Conservation (phyloP, 106 monocot species). For the Allium sativum region DNA sequence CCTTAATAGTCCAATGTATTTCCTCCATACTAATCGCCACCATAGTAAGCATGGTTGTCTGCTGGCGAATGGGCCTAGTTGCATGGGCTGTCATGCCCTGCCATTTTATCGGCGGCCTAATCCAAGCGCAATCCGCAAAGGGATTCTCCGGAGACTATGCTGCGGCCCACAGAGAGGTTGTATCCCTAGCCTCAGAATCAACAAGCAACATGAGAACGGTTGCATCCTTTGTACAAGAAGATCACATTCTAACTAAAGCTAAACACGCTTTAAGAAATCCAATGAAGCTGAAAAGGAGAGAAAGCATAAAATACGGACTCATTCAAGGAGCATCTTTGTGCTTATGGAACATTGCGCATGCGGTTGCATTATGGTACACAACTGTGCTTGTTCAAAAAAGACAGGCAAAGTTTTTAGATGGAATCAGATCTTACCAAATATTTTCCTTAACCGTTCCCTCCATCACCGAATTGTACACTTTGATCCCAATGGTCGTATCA, state of each 20-base stretch:
- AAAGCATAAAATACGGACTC: constrained; percentile 33
- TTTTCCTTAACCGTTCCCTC: constrained; percentile 45
- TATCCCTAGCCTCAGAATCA: constrained; percentile 31
- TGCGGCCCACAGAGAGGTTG: constrained; percentile 19
- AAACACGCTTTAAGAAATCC: constrained; percentile 19
- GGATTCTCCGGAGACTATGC: constrained; percentile 31
- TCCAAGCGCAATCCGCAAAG: constrained; percentile 39
- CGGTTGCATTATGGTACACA: constrained; percentile 41
- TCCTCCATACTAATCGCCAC: constrained; percentile 45
- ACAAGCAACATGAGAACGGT: constrained; percentile 41
- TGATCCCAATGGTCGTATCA: constrained; percentile 34
- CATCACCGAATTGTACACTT: constrained; percentile 41
- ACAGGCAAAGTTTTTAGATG: constrained; percentile 23
- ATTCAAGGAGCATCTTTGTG: constrained; percentile 38
- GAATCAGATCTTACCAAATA: constrained; percentile 44
- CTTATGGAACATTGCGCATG: constrained; percentile 45
- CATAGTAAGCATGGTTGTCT: constrained; percentile 26
- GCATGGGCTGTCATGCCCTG: constrained; percentile 52
- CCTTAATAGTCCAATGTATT: constrained; percentile 41
- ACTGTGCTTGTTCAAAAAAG: constrained; percentile 28
- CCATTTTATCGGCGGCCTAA: constrained; percentile 39
- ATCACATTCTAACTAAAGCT: constrained; percentile 28
- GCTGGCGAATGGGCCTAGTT: constrained; percentile 42
- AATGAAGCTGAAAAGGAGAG: constrained; percentile 18
- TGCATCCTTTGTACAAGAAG: constrained; percentile 36